Evolutionary conservation across 1,139 yeast species (phyloP).

Genomic region (Sugiyamaella japonica): DNA sequence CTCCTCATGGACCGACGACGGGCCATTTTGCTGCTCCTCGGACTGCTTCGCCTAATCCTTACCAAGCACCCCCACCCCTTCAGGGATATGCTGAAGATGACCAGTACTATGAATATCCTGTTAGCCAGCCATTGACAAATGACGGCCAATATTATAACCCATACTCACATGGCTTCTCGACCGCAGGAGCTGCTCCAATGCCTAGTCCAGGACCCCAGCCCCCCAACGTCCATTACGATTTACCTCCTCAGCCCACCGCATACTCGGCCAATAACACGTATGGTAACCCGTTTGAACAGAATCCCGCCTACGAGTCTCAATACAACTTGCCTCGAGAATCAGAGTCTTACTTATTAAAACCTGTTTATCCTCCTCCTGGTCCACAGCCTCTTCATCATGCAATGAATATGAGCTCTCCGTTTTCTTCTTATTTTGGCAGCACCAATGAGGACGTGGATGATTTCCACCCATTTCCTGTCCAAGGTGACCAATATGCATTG

Average conservation of each 20-base stretch:
- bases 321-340: slow-evolving; percentile 21
- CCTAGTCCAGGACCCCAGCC: background rate
- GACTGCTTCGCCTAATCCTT: slow-evolving; percentile 2
- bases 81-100: slow-evolving; percentile 14
- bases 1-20: background rate
- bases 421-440: slow-evolving; percentile 25
- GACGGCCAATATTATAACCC: slow-evolving; percentile 1
- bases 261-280: slow-evolving; percentile 3
- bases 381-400: slow-evolving; percentile 28
- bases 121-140: background rate
- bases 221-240: slow-evolving; percentile 4
- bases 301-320: slow-evolving; percentile 11
- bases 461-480: slow-evolving; percentile 41
- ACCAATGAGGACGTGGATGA: slow-evolving; percentile 32
- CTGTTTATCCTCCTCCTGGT: slow-evolving; percentile 15
- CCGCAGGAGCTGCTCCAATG: background rate
- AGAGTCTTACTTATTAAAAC: slow-evolving; percentile 28
- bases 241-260: slow-evolving; percentile 3
- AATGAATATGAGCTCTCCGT: slow-evolving; percentile 21
- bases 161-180: background rate
- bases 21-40: background rate
- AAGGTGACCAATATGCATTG: slow-evolving; percentile 43
- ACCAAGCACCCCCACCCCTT: background rate
- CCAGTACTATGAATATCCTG: slow-evolving; percentile 13
- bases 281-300: slow-evolving; percentile 7